Percentiles rank a stretch among this genome's conserved stretches.
Evolutionary conservation across 805 yeast species (phyloP).

Genomic region (Lipomyces sp.): DNA sequence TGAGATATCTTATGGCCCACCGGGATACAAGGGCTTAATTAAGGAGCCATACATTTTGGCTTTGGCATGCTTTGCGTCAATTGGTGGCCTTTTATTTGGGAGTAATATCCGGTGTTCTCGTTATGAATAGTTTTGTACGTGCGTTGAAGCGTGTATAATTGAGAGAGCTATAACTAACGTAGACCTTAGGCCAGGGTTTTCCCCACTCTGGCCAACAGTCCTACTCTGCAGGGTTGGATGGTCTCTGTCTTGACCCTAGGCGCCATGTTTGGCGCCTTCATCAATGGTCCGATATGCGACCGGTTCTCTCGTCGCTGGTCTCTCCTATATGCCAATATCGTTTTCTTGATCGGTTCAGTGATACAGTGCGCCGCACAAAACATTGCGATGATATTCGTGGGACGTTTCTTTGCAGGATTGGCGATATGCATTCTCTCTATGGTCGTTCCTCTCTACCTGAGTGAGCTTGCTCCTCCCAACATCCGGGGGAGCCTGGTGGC

Average conservation of each 20-base stretch:
- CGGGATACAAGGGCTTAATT: no score
- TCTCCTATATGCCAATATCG: slow-evolving; percentile 29
- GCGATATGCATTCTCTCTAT: slow-evolving; percentile 60
- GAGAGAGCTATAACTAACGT: no score
- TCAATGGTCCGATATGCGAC: slow-evolving; percentile 31
- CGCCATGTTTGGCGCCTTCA: no score
- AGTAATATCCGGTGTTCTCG: slow-evolving; percentile 40
- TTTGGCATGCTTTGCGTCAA: slow-evolving; percentile 39
- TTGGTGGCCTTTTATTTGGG: slow-evolving; percentile 44
- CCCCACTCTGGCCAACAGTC: slow-evolving; percentile 28
- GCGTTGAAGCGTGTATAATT: slow-evolving; percentile 19
- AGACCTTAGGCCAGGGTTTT: no score
- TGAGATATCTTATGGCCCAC: no score
- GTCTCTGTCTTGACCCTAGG: slow-evolving; percentile 10
- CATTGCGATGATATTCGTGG: slow-evolving; percentile 48
- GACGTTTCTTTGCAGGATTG: slow-evolving; percentile 60
- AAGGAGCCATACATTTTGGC: no score
- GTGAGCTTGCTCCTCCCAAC: slow-evolving; percentile 49
- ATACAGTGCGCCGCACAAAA: slow-evolving; percentile 43
- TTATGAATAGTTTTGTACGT: slow-evolving; percentile 40
- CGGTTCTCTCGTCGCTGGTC: slow-evolving; percentile 29
- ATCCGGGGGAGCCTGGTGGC: slow-evolving; percentile 40
- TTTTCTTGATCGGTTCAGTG: slow-evolving; percentile 33
- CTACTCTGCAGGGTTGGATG: slow-evolving; percentile 33
- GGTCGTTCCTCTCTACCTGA: slow-evolving; percentile 54